phyloP scores from a whole-genome alignment of 164 flowering plant genomes.

The Aristolochia fimbriata region DNA sequence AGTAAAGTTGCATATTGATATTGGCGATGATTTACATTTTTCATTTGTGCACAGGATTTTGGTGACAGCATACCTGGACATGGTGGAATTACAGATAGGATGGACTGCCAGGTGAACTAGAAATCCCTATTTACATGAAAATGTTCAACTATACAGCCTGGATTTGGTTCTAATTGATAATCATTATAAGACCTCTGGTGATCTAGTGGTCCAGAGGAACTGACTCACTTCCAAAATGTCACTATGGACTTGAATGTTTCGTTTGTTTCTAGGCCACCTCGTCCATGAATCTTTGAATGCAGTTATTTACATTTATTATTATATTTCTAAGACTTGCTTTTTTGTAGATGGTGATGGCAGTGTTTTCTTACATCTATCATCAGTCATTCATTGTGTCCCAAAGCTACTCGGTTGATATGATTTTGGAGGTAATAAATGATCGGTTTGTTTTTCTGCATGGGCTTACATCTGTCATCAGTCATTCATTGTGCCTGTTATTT shows the following conservation, averaged over 20 bases:
- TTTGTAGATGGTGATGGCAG: slow-evolving; percentile 97
- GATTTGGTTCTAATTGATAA: background rate
- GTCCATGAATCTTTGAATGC: background rate
- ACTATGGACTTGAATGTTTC: background rate
- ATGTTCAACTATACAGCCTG: background rate
- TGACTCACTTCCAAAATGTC: background rate
- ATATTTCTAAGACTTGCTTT: background rate
- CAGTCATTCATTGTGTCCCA: slow-evolving; percentile 74
- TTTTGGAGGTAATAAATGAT: slow-evolving; percentile 52
- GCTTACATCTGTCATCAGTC: too few relatives aligned
- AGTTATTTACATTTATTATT: background rate
- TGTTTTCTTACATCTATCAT: slow-evolving; percentile 85
- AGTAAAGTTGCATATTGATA: background rate
- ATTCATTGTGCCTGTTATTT: background rate
- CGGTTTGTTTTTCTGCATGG: background rate
- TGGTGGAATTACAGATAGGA: slow-evolving; percentile 98
- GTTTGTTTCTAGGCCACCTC: background rate
- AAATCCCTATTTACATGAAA: background rate
- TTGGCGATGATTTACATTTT: background rate
- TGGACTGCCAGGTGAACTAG: slow-evolving; percentile 64
- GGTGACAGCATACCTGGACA: slow-evolving; percentile 99
- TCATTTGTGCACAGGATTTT: slow-evolving; percentile 53
- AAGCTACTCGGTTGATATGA: slow-evolving; percentile 54
- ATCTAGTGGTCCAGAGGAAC: background rate
- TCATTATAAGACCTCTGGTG: too few relatives aligned